A percentile compares a stretch with the other conserved stretches of the same genome.
Conservation (phyloP, 371 early-diverging fungal species). For the Furculomyces boomerangus region DNA sequence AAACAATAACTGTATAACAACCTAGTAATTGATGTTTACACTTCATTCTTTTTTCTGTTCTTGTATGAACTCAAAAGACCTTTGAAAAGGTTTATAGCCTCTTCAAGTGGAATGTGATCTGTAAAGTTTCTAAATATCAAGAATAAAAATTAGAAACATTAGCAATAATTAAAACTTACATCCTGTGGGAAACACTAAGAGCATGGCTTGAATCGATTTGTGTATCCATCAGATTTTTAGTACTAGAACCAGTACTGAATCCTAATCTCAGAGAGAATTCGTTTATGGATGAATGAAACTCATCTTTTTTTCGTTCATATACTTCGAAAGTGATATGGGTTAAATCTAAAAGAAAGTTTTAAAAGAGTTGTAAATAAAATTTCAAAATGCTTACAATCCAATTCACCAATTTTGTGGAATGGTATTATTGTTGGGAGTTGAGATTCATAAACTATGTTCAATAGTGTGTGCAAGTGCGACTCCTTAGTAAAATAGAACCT, state of each 20-base stretch:
- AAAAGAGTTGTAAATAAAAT: not conserved
- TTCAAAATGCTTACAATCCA: constrained; percentile 45
- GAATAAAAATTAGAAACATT: not conserved
- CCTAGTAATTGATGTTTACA: not conserved
- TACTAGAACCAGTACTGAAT: constrained; percentile 83
- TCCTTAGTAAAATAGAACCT: constrained; percentile 95
- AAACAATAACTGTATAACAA: no score
- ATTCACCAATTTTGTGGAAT: constrained; percentile 53
- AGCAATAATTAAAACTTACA: not conserved
- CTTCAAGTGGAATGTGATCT: constrained; percentile 17
- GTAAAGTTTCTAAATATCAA: constrained; percentile 13
- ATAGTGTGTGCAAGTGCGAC: constrained; percentile 72
- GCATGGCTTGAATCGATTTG: constrained; percentile 76
- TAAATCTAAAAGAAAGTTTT: constrained; percentile 23
- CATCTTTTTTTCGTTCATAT: constrained; percentile 62
- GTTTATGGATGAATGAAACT: constrained; percentile 20
- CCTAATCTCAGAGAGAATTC: constrained; percentile 83
- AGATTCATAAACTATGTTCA: constrained; percentile 75
- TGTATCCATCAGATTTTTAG: constrained; percentile 72
- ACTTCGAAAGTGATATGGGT: constrained; percentile 95
- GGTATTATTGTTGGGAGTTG: constrained; percentile 60
- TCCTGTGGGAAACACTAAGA: constrained; percentile 40
- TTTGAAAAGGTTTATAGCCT: constrained; percentile 13
- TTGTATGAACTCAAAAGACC: constrained; percentile 7
- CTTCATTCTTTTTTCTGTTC: not conserved